Evolutionary conservation across 768 basidiomycete species (phyloP), one percentile per base, ranked within the genome.

Genomic region (Cystofilobasidium ferigula): DNA sequence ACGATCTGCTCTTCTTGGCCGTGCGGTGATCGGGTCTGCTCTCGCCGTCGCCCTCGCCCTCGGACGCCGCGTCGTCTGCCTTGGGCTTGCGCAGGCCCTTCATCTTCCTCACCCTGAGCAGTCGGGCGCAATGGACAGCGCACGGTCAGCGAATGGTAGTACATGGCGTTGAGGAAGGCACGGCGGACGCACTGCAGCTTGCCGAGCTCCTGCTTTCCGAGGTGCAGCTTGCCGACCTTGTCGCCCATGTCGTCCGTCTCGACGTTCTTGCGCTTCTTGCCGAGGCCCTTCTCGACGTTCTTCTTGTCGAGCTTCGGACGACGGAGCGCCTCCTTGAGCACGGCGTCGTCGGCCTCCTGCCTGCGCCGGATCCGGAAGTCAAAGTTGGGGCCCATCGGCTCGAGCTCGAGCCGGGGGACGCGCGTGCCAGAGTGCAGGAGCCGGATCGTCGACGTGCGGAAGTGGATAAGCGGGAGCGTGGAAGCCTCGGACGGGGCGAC

Each of bases 161-260:
- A n/a, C n/a, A n/a, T n/a, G 32, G 47, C 10, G 24, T 24, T 20
- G 47, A 47, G 34, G 2, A n/a, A 43, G 22, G 34, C 13, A 8
- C 0, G 20, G 18, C 20, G 20, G 28, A 66, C 64, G 58, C 61
- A 66, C 81, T 95, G 91, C 77, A 98, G 72, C 78, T 82, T 87
- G 70, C 76, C 77, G 71, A 99, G 75, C 77, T 98, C 89, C 79
- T 99, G 94, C 76, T 84, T 89, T 66, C 79, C 88, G 63, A 98
- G 77, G 76, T 98, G 93, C 34, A 99, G 83, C 66, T 84, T 81
- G 51, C 93, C 95, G 72, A 94, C 82, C 77, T 92, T 76, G 74
- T 99, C 89, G 64, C 95, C 95, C 94, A 98, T 95, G 76, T 89
- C 90, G 79, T 99, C 94, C 72, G 91, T 88, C 79, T 91, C 90